A percentile compares a stretch with the other conserved stretches of the same genome.
phyloP scores from a whole-genome alignment of 495 filamentous ascomycete genomes.

The Elasticomyces elasticus region DNA sequence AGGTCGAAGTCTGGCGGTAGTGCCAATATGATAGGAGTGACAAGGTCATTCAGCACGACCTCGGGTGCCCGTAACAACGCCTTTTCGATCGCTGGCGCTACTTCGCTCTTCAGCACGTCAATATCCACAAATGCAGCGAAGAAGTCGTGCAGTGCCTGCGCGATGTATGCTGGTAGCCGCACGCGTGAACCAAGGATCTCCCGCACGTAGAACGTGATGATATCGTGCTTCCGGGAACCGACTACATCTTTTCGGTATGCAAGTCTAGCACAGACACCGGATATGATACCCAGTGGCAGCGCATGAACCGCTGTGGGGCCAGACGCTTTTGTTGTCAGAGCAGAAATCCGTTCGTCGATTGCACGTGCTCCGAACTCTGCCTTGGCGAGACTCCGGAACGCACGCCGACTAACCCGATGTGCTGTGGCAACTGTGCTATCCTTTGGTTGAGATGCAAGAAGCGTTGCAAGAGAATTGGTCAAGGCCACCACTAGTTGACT shows the following conservation, averaged over 20 bases:
- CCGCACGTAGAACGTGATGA: conserved; percentile 70
- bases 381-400: conserved; percentile 46
- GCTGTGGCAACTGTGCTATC: conserved; percentile 53
- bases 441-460: conserved; percentile 52
- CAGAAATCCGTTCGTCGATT: conserved; percentile 52
- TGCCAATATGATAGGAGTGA: conserved; percentile 57
- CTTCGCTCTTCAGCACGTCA: conserved; percentile 63
- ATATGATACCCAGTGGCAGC: conserved; percentile 69
- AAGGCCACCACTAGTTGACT: conserved; percentile 50
- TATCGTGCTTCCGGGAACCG: conserved; percentile 53
- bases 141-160: conserved; percentile 68
- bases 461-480: conserved; percentile 66
- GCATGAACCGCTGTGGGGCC: conserved; percentile 57
- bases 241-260: conserved; percentile 47
- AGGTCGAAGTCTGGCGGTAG: conserved; percentile 65
- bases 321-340: conserved; percentile 55
- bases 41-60: conserved; percentile 67
- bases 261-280: conserved; percentile 71
- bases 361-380: conserved; percentile 45
- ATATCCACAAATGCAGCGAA: conserved; percentile 62
- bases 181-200: conserved; percentile 76
- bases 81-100: conserved; percentile 78
- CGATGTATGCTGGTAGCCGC: conserved; percentile 59
- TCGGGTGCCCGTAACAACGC: conserved; percentile 81
- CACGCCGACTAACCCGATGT: conserved; percentile 52